These are phyloP conservation scores for Aspergillus novoparasiticus DNA, from an alignment of 2,329 filamentous ascomycete genomes.

Conservation along the genomic window DNA sequence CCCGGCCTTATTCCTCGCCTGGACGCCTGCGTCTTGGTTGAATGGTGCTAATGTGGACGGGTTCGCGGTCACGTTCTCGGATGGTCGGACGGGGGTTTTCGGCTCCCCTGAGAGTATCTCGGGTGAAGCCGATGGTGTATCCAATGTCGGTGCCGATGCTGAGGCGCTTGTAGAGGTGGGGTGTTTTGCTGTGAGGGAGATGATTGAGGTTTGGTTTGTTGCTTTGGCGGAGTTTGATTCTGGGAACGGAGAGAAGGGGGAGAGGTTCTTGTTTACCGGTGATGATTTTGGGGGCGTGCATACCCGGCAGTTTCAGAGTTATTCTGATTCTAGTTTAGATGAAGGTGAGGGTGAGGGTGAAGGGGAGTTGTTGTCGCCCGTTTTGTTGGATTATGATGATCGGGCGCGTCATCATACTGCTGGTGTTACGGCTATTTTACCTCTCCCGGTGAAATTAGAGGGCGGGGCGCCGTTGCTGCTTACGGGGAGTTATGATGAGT, in stretches of 20 bases:
- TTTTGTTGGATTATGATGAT: constrained; percentile 43
- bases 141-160: too few relatives aligned
- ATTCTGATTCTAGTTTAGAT: too few relatives aligned
- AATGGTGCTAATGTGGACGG: constrained; percentile 39
- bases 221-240: constrained; percentile 34
- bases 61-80: constrained; percentile 72
- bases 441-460: constrained; percentile 52
- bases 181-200: constrained; percentile 31
- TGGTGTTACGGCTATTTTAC: constrained; percentile 84
- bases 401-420: constrained; percentile 67
- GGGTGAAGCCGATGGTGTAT: background rate
- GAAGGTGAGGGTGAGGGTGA: background rate
- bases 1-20: constrained; percentile 72
- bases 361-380: constrained; percentile 15
- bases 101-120: constrained; percentile 15
- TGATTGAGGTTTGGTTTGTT: constrained; percentile 46
- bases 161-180: constrained; percentile 21
- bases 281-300: constrained; percentile 43
- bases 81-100: constrained; percentile 64
- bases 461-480: constrained; percentile 63
- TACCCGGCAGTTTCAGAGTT: constrained; percentile 26
- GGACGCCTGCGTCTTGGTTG: constrained; percentile 60
- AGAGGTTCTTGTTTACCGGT: constrained; percentile 40
- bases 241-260: too few relatives aligned
- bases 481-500: constrained; percentile 91